Conservation (phyloP, 257 asterid species). For the Rauvolfia tetraphylla region DNA sequence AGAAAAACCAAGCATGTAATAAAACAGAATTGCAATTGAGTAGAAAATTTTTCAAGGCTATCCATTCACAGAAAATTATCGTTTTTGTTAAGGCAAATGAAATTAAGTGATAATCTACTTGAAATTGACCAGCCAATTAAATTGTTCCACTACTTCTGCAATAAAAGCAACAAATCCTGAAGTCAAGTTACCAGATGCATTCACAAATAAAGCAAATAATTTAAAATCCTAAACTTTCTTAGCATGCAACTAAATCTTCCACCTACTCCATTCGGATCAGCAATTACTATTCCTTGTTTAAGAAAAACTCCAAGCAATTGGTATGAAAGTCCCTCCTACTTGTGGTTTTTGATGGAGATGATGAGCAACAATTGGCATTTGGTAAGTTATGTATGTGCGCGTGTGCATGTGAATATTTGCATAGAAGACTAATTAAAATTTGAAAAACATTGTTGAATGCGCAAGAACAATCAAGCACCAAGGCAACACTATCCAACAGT, state of each 20-base stretch:
- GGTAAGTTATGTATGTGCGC: neutral
- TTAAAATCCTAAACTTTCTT: neutral
- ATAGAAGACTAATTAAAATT: neutral
- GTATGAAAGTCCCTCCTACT: neutral
- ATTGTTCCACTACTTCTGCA: neutral
- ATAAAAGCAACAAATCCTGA: neutral
- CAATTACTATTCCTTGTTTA: too few relatives aligned
- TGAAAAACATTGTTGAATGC: neutral
- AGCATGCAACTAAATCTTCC: neutral
- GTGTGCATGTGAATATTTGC: neutral
- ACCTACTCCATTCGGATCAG: neutral
- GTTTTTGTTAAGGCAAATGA: too few relatives aligned
- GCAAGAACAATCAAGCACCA: neutral
- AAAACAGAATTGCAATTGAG: neutral
- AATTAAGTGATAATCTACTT: neutral
- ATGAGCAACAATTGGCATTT: neutral
- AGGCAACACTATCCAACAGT: neutral
- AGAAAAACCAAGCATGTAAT: neutral
- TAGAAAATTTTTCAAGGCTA: neutral
- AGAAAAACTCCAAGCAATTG: neutral
- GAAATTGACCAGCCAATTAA: neutral
- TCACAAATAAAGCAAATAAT: neutral
- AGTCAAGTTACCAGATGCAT: neutral
- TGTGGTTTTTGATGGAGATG: conserved; percentile 1
- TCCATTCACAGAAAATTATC: neutral